A percentile compares a stretch with the other conserved stretches of the same genome.
Evolutionary conservation across 106 monocot species (phyloP).

Genomic region (Xerophyta viscosa): DNA sequence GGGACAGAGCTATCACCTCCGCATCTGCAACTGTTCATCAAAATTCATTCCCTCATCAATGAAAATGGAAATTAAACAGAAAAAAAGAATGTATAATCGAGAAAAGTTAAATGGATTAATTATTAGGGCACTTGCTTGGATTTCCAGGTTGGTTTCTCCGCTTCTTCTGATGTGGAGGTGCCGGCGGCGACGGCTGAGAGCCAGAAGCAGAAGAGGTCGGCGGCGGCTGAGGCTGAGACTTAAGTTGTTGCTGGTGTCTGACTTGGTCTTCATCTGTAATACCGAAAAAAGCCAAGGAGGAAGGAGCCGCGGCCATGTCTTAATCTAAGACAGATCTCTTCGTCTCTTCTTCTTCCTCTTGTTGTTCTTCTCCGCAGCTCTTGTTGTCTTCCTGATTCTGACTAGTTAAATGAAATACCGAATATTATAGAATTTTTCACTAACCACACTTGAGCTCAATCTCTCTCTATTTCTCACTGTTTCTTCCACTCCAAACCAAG

Average conservation of each 20-base stretch:
- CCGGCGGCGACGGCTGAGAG: neutral
- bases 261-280: slow-evolving; percentile 41
- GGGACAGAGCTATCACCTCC: slow-evolving; percentile 32
- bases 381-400: neutral
- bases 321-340: too few species aligned
- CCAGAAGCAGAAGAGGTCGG: slow-evolving; percentile 12
- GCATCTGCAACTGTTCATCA: slow-evolving; percentile 20
- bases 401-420: too few species aligned
- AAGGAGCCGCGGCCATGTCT: slow-evolving; percentile 35
- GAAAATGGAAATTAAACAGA: too few species aligned
- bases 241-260: too few species aligned
- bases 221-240: neutral
- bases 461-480: too few species aligned
- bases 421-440: too few species aligned
- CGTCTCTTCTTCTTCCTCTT: too few species aligned
- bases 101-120: too few species aligned
- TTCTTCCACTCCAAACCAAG: too few species aligned
- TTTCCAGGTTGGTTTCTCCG: slow-evolving; percentile 53
- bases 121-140: slow-evolving; percentile 67
- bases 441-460: slow-evolving; percentile 7
- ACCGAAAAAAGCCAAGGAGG: slow-evolving; percentile 30
- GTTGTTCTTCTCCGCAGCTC: too few species aligned
- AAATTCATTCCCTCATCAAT: too few species aligned
- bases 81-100: too few species aligned
- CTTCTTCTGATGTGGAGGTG: slow-evolving; percentile 24